These are phyloP conservation scores for Solanum virginianum DNA, from an alignment of 257 asterid genomes.

Conservation along the genomic window DNA sequence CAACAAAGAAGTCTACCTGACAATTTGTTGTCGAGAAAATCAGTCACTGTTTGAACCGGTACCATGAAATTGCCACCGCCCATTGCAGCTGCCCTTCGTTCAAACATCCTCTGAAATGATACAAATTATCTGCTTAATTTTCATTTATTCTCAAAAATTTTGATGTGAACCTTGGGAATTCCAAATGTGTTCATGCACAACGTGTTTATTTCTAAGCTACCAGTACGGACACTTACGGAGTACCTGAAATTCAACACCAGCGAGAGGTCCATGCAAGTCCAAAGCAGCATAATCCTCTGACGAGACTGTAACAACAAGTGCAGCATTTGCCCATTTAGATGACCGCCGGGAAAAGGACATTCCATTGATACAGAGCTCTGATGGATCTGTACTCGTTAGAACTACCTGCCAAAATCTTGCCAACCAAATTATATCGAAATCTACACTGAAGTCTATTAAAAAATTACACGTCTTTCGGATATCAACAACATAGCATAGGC, in stretches of 20 bases:
- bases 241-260: constrained; percentile 95
- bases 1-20: constrained; percentile 31
- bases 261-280: constrained; percentile 62
- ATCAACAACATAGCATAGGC: neutral
- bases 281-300: constrained; percentile 64
- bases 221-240: neutral
- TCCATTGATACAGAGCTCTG: constrained; percentile 87
- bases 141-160: neutral
- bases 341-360: constrained; percentile 94
- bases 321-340: constrained; percentile 95
- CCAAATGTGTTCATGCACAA: neutral
- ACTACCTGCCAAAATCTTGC: constrained; percentile 64
- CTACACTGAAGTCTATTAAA: neutral
- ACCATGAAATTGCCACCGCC: constrained; percentile 94
- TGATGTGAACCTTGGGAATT: neutral
- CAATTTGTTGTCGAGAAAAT: constrained; percentile 54
- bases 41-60: constrained; percentile 74
- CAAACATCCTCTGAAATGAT: constrained; percentile 44
- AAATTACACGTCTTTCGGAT: neutral
- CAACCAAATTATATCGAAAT: neutral
- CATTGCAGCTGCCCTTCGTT: constrained; percentile 69
- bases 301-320: constrained; percentile 68
- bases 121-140: neutral
- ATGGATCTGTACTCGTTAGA: constrained; percentile 79
- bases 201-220: neutral